phyloP scores from a whole-genome alignment of 805 yeast genomes.

The Yamadazyma kitorensis region DNA sequence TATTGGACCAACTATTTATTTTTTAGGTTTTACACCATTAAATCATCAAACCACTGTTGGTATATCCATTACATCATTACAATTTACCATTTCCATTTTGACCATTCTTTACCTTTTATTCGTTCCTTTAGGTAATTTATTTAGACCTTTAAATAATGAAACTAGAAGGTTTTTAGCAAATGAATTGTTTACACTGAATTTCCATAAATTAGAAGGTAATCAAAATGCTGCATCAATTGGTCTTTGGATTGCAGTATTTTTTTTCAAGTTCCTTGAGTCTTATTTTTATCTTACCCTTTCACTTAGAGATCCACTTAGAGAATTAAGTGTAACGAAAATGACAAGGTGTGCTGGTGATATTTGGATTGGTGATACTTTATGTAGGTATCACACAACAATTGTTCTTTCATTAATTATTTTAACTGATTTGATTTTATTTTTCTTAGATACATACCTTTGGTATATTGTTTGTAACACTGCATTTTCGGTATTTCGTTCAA shows the following conservation, averaged over 20 bases:
- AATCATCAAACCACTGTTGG: conserved; percentile 31
- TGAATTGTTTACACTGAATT: conserved; percentile 56
- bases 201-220: conserved; percentile 51
- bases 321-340: conserved; percentile 54
- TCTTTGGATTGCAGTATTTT: conserved; percentile 65
- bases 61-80: conserved; percentile 48
- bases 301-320: conserved; percentile 69
- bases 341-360: conserved; percentile 61
- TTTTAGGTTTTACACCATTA: conserved; percentile 39
- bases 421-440: conserved; percentile 68
- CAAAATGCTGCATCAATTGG: conserved; percentile 62
- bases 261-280: conserved; percentile 70
- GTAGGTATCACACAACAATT: conserved; percentile 55
- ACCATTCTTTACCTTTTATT: conserved; percentile 57
- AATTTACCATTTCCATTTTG: conserved; percentile 52
- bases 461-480: conserved; percentile 76
- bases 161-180: conserved; percentile 50
- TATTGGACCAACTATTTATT: conserved; percentile 50
- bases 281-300: conserved; percentile 76
- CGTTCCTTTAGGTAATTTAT: conserved; percentile 58
- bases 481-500: conserved; percentile 68
- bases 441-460: conserved; percentile 83
- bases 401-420: conserved; percentile 51
- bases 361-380: conserved; percentile 50
- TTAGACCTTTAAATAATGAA: conserved; percentile 27